phyloP scores from a whole-genome alignment of 83 land plant species.

The Diphasiastrum complanatum region DNA sequence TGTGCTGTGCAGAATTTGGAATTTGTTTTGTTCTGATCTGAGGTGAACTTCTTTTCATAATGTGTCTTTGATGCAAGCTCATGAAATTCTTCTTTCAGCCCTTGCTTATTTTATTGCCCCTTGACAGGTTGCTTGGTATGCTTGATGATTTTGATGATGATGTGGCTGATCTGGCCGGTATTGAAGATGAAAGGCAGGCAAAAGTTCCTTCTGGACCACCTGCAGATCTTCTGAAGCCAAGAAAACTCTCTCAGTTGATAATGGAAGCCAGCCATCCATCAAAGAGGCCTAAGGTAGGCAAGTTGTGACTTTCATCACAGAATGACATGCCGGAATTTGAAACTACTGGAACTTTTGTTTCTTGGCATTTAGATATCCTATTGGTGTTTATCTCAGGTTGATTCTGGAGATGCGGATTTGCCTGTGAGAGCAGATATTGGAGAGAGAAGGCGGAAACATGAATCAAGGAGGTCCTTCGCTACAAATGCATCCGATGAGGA shows the following conservation, averaged over 20 bases:
- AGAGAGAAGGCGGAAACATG: constrained; percentile 82
- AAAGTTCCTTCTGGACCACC: too few relatives aligned
- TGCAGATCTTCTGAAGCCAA: constrained; percentile 26
- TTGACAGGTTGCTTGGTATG: constrained; percentile 27
- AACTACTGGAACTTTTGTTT: background rate
- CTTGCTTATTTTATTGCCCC: too few relatives aligned
- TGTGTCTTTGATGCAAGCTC: background rate
- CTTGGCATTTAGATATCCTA: background rate
- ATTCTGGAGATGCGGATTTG: constrained; percentile 91
- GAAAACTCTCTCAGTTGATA: constrained; percentile 45
- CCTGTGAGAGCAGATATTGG: constrained; percentile 87
- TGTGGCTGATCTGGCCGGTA: constrained; percentile 21
- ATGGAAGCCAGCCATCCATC: constrained; percentile 30
- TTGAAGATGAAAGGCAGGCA: constrained; percentile 26
- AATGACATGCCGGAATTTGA: constrained; percentile 3
- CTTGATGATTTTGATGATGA: constrained; percentile 40
- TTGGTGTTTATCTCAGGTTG: constrained; percentile 27
- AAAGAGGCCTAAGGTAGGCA: constrained; percentile 51
- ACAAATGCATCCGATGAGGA: constrained; percentile 10
- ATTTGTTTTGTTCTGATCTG: background rate
- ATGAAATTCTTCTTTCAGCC: too few relatives aligned
- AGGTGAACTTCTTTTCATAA: background rate
- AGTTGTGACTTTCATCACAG: background rate
- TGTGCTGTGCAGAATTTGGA: background rate
- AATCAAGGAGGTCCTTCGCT: constrained; percentile 36